Conservation (phyloP, 768 basidiomycete genomes). For the Rhodotorula paludigena region DNA sequence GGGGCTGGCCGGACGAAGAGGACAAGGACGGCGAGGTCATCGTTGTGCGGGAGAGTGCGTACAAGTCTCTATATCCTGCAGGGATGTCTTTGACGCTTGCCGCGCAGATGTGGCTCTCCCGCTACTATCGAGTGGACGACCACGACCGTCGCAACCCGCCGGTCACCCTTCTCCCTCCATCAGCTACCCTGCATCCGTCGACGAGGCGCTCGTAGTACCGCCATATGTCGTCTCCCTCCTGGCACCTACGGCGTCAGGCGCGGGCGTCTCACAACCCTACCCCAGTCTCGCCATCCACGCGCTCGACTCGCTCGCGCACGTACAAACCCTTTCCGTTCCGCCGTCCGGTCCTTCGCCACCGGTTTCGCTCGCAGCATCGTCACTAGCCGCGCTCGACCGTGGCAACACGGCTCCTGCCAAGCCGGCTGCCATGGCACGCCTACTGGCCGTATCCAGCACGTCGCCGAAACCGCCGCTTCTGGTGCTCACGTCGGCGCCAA, state of each 20-base stretch:
- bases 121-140: conserved; percentile 56
- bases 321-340: conserved; percentile 63
- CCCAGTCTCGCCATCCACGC: conserved; percentile 12
- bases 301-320: conserved; percentile 38
- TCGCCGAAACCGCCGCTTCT: conserved; percentile 40
- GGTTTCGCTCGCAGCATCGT: conserved; percentile 32
- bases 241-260: conserved; percentile 3
- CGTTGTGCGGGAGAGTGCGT: conserved; percentile 73
- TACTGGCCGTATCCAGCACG: conserved; percentile 61
- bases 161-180: conserved; percentile 45
- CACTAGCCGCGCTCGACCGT: conserved; percentile 26
- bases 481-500: conserved; percentile 14
- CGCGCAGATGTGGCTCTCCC: conserved; percentile 63
- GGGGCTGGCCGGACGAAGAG: conserved; percentile 55
- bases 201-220: conserved; percentile 56
- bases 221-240: conserved; percentile 41
- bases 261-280: neutral
- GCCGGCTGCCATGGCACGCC: conserved; percentile 54
- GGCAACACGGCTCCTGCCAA: conserved; percentile 45
- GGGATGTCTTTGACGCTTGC: neutral
- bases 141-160: conserved; percentile 52
- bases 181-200: conserved; percentile 73
- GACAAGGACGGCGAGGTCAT: conserved; percentile 59
- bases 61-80: neutral
- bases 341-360: conserved; percentile 49